Base-by-base conservation (phyloP, 106 monocot genomes). In the Cymbidium sinense region DNA sequence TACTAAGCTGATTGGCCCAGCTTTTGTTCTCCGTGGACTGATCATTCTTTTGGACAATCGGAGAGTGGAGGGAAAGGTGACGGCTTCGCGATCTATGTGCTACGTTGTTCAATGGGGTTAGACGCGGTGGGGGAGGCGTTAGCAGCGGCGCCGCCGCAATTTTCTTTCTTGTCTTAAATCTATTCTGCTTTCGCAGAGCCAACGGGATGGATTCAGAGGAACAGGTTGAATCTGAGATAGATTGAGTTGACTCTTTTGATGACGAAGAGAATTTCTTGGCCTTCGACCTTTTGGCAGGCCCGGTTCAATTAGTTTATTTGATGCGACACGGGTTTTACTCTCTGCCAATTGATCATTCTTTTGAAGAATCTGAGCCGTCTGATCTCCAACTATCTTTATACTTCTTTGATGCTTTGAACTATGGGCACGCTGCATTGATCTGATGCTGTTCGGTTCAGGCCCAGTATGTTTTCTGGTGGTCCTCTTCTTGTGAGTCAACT, bases 401-500 rank as follows among this genome's bases (percentile, higher is more conserved):
- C 35, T 37, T 71, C 19, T 21, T 44, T 28, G 44, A 28, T 44
- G 20, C 18, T 44, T 27, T 74, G 41, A 43, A 28, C 74, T 74
- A 17, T 13, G n/a, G 23, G 11, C 28, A 5, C 43, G 10, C 27
- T 28, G 23, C 9, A 12, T 41, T 11, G 43, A 27, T 41, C 25
- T 15, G 44, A 27, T 44, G 7, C 74, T 41, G 74, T 12, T 71
- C 37, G 23, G 58, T 23, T 58, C 58, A 58, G 58, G 0, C 23
- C 2, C 58, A 3, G 21, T 21, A 0, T 58, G 5, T n/a, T 58
- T 58, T 58, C 23, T 58, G 5, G n/a, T 58, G 67, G 67, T 12
- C 17, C 35, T 50, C 54, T 81, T 81, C 1, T 51, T 70, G 41
- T 76, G 69, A 17, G 76, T 76, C 70, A 81, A 37, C 50, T 70